Percentiles rank a stretch among this genome's conserved stretches.
phyloP scores from a whole-genome alignment of 805 yeast species.

The Pichia occidentalis region DNA sequence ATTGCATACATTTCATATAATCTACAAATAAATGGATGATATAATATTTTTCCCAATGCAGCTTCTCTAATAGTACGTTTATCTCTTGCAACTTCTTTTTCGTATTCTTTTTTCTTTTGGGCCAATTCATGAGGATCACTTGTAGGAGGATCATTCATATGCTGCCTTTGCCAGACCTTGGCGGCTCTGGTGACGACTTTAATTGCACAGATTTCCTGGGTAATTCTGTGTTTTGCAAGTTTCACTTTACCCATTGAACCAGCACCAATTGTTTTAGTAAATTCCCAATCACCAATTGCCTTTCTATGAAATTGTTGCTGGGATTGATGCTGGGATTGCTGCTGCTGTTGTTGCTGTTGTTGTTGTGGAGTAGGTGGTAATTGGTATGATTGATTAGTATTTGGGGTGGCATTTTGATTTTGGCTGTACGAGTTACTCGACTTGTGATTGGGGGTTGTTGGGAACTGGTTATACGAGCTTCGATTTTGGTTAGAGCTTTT shows the following conservation, averaged over 20 bases:
- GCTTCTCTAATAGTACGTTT: conserved; percentile 92
- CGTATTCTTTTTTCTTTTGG: conserved; percentile 62
- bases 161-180: conserved; percentile 65
- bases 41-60: conserved; percentile 80
- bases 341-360: conserved; percentile 7
- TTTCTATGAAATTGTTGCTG: conserved; percentile 60
- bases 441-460: too few relatives aligned
- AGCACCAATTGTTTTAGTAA: conserved; percentile 90
- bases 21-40: conserved; percentile 89
- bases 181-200: conserved; percentile 91
- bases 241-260: conserved; percentile 99
- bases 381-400: too few relatives aligned
- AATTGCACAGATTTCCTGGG: conserved; percentile 82
- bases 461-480: too few relatives aligned
- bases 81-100: conserved; percentile 84
- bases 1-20: conserved; percentile 90
- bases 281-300: conserved; percentile 95
- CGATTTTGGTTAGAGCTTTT: conserved; percentile 8
- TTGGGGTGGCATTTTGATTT: too few relatives aligned
- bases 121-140: conserved; percentile 48
- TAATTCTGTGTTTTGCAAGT: conserved; percentile 76
- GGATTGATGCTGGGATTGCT: conserved; percentile 1
- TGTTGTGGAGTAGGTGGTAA: conserved; percentile 15
- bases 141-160: conserved; percentile 62
- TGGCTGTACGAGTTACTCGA: too few relatives aligned